Conservation (phyloP, 75 land plant species). For the Picea glauca region DNA sequence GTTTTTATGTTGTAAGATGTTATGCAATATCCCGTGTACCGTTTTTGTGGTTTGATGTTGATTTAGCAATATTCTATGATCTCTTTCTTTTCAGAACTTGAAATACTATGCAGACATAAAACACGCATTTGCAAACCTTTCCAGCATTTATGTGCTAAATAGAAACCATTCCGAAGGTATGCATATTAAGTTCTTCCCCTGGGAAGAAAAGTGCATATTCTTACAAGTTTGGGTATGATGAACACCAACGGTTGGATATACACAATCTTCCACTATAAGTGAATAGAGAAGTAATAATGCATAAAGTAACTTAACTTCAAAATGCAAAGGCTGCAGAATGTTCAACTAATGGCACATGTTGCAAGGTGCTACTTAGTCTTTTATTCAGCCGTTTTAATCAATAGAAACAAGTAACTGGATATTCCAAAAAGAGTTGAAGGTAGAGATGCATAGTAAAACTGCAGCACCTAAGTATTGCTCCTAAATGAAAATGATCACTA, state of each 20-base stretch:
- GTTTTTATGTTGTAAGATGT: neutral
- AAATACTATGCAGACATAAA: neutral
- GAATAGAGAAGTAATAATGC: neutral
- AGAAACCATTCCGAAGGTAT: neutral
- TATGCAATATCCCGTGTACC: neutral
- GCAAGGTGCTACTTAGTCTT: neutral
- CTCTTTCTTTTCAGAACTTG: neutral
- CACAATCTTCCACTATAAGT: neutral
- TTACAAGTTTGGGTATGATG: slow-evolving; percentile 2
- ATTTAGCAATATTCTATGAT: neutral
- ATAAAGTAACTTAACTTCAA: neutral
- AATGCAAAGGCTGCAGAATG: neutral
- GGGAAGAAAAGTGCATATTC: neutral
- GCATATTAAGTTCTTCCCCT: slow-evolving; percentile 2
- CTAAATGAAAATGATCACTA: too few relatives aligned
- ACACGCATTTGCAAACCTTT: neutral
- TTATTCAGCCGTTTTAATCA: neutral
- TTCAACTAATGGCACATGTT: neutral
- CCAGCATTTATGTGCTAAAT: neutral
- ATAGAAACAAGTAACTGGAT: too few relatives aligned
- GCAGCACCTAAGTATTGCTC: neutral
- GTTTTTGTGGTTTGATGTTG: neutral
- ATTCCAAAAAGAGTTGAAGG: too few relatives aligned
- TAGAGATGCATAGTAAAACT: neutral
- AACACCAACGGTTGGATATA: neutral